Percentiles rank a stretch among this genome's conserved stretches.
Conservation (phyloP, 2,329 filamentous ascomycete genomes). For the Aspergillus sojae region DNA sequence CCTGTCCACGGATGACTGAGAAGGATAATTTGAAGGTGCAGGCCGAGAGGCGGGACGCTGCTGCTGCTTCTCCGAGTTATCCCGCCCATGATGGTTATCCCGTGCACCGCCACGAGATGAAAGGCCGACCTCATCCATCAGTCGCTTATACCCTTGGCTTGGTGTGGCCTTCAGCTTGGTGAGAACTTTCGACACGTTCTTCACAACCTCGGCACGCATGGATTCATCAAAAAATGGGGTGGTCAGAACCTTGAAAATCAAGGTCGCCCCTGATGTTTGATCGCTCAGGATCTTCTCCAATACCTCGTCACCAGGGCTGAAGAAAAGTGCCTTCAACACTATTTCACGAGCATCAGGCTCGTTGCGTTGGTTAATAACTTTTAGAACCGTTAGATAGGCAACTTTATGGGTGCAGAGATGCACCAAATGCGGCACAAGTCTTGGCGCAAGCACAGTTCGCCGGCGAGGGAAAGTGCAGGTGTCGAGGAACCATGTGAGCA, state of each 20-base stretch:
- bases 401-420: slow-evolving; percentile 98
- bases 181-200: slow-evolving; percentile 88
- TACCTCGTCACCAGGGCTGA: slow-evolving; percentile 81
- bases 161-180: slow-evolving; percentile 90
- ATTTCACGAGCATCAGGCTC: slow-evolving; percentile 90
- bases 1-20: slow-evolving; percentile 43
- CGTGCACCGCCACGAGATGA: slow-evolving; percentile 55
- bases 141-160: slow-evolving; percentile 92
- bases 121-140: slow-evolving; percentile 97
- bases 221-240: slow-evolving; percentile 96
- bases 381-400: slow-evolving; percentile 92
- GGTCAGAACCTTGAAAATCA: slow-evolving; percentile 98
- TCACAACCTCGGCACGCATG: slow-evolving; percentile 83
- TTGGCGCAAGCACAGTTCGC: slow-evolving; percentile 86
- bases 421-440: slow-evolving; percentile 88
- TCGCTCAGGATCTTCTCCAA: slow-evolving; percentile 90
- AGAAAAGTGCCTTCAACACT: slow-evolving; percentile 89
- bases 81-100: slow-evolving; percentile 44
- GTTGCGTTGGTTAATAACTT: slow-evolving; percentile 97
- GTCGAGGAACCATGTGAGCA: slow-evolving; percentile 97
- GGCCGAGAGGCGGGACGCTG: slow-evolving; percentile 48
- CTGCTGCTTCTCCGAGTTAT: slow-evolving; percentile 46
- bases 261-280: slow-evolving; percentile 85
- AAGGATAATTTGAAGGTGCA: slow-evolving; percentile 37
- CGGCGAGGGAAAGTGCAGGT: slow-evolving; percentile 94